Conservation (phyloP, 441 rosid genomes). For the Pelargonium exstipulatum region DNA sequence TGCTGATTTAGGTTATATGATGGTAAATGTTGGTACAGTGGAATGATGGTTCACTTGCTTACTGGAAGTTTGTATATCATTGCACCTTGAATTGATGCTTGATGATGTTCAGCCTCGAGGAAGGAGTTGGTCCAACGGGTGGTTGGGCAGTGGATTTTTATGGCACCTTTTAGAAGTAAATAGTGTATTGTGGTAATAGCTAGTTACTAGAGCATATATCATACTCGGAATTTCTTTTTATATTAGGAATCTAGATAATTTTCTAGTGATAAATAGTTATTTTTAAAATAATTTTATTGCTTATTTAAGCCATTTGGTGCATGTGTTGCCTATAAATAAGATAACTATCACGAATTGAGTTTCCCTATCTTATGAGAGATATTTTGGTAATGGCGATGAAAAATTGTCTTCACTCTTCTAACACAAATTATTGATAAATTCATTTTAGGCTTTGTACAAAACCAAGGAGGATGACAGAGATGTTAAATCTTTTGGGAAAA, state of each 20-base stretch:
- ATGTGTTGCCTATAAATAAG: not conserved
- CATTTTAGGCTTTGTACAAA: not conserved
- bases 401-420: not conserved
- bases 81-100: no score
- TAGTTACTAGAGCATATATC: not conserved
- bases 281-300: not conserved
- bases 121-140: not conserved
- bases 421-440: not conserved
- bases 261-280: not conserved
- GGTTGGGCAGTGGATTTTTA: no score
- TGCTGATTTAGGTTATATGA: no score
- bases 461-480: not conserved
- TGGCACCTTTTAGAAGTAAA: no score
- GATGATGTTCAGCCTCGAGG: no score
- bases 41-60: no score
- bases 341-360: not conserved
- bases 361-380: not conserved
- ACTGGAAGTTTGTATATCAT: no score
- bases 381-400: not conserved
- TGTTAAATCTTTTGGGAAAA: not conserved
- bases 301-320: not conserved
- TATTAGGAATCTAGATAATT: not conserved
- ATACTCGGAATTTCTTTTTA: not conserved
- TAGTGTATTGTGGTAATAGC: not conserved
- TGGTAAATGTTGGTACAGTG: no score